Percentiles rank a stretch among this genome's conserved stretches.
These are phyloP conservation scores for Paraphoma chrysanthemicola DNA, from an alignment of 2,329 filamentous ascomycete genomes.

Conservation along the genomic window DNA sequence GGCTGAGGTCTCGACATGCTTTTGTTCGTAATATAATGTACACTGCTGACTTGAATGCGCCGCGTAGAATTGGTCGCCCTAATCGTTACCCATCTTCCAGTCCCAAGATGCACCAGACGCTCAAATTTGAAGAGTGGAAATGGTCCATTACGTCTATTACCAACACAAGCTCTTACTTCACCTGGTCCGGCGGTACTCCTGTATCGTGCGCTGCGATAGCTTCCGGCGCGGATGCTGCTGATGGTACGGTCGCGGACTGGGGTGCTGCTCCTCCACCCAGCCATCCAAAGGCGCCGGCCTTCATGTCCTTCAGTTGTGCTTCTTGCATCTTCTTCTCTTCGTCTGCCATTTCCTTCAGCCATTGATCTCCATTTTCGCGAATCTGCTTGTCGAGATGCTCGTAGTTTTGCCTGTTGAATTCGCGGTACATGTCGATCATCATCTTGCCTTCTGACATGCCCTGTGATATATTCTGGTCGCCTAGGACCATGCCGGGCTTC, in stretches of 20 bases:
- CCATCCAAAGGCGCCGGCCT: constrained; percentile 54
- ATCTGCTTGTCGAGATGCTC: constrained; percentile 90
- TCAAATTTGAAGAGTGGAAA: constrained; percentile 21
- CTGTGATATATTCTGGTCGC: constrained; percentile 68
- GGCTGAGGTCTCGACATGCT: neutral
- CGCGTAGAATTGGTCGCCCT: neutral
- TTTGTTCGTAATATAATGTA: neutral
- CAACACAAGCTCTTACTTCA: constrained; percentile 13
- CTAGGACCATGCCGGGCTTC: constrained; percentile 61
- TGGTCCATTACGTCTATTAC: constrained; percentile 8
- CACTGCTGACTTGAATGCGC: neutral
- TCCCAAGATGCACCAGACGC: neutral
- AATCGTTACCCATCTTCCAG: neutral
- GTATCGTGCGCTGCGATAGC: constrained; percentile 20
- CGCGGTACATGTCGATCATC: constrained; percentile 91
- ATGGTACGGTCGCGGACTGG: constrained; percentile 18
- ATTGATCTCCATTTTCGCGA: constrained; percentile 89
- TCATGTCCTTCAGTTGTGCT: constrained; percentile 92
- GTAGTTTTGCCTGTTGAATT: constrained; percentile 90
- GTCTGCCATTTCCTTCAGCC: constrained; percentile 91
- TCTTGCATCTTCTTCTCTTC: constrained; percentile 88
- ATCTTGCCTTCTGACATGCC: constrained; percentile 93
- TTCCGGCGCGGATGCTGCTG: constrained; percentile 21
- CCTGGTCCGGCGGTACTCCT: constrained; percentile 16
- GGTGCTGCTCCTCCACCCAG: constrained; percentile 24